Conservation (phyloP, 345 rosid species). For the Eucalyptus pauciflora region DNA sequence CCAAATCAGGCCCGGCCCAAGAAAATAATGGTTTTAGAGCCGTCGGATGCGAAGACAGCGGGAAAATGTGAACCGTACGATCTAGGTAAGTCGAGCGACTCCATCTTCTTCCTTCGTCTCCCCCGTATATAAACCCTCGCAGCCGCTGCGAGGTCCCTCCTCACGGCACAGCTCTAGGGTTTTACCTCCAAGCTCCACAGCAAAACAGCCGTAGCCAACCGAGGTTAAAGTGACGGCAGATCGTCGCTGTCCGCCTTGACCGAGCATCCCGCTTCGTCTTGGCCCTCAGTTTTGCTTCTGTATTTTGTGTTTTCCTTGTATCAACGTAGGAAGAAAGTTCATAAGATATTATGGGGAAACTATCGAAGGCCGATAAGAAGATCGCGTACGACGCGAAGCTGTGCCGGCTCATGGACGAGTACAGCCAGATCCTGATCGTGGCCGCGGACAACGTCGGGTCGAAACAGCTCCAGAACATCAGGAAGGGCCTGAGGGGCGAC, state of each 20-base stretch:
- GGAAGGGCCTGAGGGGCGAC: constrained; percentile 73
- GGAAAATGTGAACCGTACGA: constrained; percentile 29
- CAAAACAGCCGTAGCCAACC: background rate
- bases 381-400: constrained; percentile 68
- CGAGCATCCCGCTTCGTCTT: constrained; percentile 29
- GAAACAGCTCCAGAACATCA: constrained; percentile 82
- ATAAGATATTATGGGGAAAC: constrained; percentile 20
- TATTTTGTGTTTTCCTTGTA: background rate
- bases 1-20: background rate
- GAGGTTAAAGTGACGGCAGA: constrained; percentile 65
- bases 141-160: background rate
- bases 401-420: constrained; percentile 68
- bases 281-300: constrained; percentile 40
- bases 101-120: background rate
- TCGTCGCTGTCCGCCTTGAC: constrained; percentile 55
- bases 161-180: background rate
- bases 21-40: background rate
- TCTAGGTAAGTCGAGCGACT: constrained; percentile 14
- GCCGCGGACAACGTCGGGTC: constrained; percentile 94
- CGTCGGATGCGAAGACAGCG: background rate
- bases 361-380: constrained; percentile 79
- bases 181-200: background rate
- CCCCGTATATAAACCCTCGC: background rate
- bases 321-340: background rate
- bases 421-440: constrained; percentile 62